Percentiles rank a stretch among this genome's conserved stretches.
phyloP scores from a whole-genome alignment of 2,329 filamentous ascomycete genomes.

The Pyricularia grisea region DNA sequence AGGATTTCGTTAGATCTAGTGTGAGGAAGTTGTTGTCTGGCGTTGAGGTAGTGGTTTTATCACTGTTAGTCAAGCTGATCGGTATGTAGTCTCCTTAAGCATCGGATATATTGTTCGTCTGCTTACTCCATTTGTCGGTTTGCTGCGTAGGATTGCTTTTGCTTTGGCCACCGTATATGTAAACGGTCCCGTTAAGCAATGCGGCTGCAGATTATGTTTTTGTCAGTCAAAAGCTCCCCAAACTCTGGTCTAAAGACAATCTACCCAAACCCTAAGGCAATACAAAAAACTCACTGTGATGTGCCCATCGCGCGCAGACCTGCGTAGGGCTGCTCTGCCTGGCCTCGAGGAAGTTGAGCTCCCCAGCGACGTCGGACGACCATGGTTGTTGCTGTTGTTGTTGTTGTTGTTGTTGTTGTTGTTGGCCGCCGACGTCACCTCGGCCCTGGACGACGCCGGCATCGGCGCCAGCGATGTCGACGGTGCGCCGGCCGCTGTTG shows the following conservation, averaged over 20 bases:
- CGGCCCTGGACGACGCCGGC: conserved; percentile 32
- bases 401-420: conserved; percentile 8
- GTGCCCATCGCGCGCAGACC: conserved; percentile 56
- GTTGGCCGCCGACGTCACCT: conserved; percentile 8
- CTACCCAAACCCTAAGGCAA: background rate
- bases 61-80: background rate
- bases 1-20: conserved; percentile 64
- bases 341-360: conserved; percentile 21
- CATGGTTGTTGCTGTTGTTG: conserved; percentile 8
- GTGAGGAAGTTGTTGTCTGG: conserved; percentile 64
- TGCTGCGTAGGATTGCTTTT: conserved; percentile 48
- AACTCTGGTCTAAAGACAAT: background rate
- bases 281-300: conserved; percentile 39
- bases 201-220: conserved; percentile 33
- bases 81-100: no score
- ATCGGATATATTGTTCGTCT: background rate
- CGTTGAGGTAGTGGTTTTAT: background rate
- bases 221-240: conserved; percentile 8
- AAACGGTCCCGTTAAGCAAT: conserved; percentile 64
- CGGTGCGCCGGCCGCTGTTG: conserved; percentile 27
- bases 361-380: conserved; percentile 2
- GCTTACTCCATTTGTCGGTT: conserved; percentile 59
- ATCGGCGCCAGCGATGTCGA: conserved; percentile 32
- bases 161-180: conserved; percentile 65
- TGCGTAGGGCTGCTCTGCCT: conserved; percentile 40